A percentile compares a stretch with the other conserved stretches of the same genome.
Evolutionary conservation across 192 early-diverging fungal genomes (phyloP).

Genomic region (Spinellus fusiger): DNA sequence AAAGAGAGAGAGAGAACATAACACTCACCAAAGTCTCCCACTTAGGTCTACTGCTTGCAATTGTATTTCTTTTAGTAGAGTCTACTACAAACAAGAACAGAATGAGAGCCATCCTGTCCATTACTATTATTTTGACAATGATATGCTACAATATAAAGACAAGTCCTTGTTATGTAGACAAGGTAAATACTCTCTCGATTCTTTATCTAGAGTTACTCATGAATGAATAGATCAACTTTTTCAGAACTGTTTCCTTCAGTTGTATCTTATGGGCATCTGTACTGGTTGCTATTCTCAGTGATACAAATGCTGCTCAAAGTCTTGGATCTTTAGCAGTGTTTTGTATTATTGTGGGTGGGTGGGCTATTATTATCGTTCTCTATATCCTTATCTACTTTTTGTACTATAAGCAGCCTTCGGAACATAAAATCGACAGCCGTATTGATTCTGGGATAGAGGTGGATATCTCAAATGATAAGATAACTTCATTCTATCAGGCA

Average conservation of each 20-base stretch:
- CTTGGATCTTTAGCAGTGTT: conserved; percentile 36
- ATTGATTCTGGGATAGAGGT: neutral
- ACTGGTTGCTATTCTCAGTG: conserved; percentile 60
- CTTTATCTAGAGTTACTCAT: conserved; percentile 1
- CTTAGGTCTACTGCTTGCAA: conserved; percentile 54
- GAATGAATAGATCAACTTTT: conserved; percentile 56
- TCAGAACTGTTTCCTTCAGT: conserved; percentile 58
- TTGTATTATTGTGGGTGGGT: conserved; percentile 50
- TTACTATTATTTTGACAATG: conserved; percentile 61
- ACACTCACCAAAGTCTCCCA: neutral
- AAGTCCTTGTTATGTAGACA: conserved; percentile 67
- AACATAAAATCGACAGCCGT: neutral
- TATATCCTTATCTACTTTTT: conserved; percentile 40
- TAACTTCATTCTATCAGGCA: too few species aligned
- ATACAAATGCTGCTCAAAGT: conserved; percentile 33
- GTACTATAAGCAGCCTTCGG: conserved; percentile 16
- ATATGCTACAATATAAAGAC: conserved; percentile 68
- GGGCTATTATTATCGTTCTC: conserved; percentile 48
- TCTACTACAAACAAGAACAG: conserved; percentile 48
- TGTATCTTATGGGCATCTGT: conserved; percentile 65
- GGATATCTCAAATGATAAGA: too few species aligned
- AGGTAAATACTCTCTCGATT: conserved; percentile 10
- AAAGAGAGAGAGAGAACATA: neutral
- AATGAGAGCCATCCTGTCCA: conserved; percentile 62
- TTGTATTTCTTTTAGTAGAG: conserved; percentile 60